Conservation (phyloP, 768 basidiomycete genomes). For the Xanthoconium purpureum region DNA sequence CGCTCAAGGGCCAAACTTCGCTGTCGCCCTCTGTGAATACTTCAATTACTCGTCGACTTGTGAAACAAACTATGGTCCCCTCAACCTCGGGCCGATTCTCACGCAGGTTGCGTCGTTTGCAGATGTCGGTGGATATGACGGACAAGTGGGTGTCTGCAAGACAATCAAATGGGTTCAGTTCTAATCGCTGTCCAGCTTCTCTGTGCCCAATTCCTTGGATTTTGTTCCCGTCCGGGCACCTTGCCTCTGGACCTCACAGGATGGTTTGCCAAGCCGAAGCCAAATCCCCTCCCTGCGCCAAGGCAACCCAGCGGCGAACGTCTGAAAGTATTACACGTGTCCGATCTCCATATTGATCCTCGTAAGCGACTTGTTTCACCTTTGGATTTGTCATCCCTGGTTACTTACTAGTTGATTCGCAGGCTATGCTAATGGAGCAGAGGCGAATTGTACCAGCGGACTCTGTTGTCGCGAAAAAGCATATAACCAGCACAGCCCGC, state of each 20-base stretch:
- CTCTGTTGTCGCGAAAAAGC: conserved; percentile 62
- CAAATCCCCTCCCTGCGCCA: conserved; percentile 56
- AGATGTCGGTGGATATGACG: conserved; percentile 69
- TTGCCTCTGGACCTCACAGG: conserved; percentile 57
- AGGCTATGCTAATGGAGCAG: conserved; percentile 69
- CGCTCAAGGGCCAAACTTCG: conserved; percentile 53
- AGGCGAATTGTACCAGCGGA: conserved; percentile 68
- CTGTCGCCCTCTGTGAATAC: conserved; percentile 57
- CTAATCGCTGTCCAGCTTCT: conserved; percentile 39
- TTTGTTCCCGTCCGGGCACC: conserved; percentile 57
- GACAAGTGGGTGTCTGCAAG: conserved; percentile 45
- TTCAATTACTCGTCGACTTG: conserved; percentile 55
- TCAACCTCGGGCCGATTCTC: conserved; percentile 54
- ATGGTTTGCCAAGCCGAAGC: conserved; percentile 80
- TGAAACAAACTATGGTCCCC: conserved; percentile 43
- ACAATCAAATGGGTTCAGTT: background rate
- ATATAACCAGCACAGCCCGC: conserved; percentile 48
- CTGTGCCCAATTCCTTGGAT: conserved; percentile 55
- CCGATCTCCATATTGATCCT: conserved; percentile 75
- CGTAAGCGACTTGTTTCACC: conserved; percentile 36
- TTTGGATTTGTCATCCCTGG: background rate
- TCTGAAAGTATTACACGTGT: conserved; percentile 73
- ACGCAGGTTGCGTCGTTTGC: conserved; percentile 73
- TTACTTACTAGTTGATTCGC: conserved; percentile 1
- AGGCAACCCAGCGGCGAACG: conserved; percentile 61